A percentile compares a stretch with the other conserved stretches of the same genome.
phyloP scores from a whole-genome alignment of 805 yeast genomes.

The Schwanniomyces occidentalis region DNA sequence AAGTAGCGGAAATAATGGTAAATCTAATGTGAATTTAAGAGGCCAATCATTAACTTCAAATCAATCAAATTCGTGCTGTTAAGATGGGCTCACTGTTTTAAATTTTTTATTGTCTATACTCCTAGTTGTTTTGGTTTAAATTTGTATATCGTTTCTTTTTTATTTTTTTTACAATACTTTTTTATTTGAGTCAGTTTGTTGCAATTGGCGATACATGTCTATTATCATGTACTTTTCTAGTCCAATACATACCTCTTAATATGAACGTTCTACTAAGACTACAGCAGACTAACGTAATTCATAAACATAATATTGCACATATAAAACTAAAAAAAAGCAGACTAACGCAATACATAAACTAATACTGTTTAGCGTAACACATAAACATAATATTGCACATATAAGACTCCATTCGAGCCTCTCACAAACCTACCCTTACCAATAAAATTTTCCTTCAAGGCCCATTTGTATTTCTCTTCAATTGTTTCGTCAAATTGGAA shows the following conservation, averaged over 20 bases:
- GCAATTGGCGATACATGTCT: too few species aligned
- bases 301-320: slow-evolving; percentile 58
- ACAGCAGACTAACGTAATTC: too few species aligned
- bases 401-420: slow-evolving; percentile 42
- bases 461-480: slow-evolving; percentile 52
- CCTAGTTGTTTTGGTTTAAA: too few species aligned
- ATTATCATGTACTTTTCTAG: too few species aligned
- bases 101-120: too few species aligned
- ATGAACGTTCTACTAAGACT: too few species aligned
- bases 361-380: slow-evolving; percentile 19
- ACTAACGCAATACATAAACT: too few species aligned
- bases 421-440: slow-evolving; percentile 64
- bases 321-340: too few species aligned
- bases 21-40: slow-evolving; percentile 68
- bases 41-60: slow-evolving; percentile 57
- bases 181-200: slow-evolving; percentile 3
- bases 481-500: slow-evolving; percentile 43
- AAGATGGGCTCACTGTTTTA: too few species aligned
- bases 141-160: too few species aligned
- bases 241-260: too few species aligned
- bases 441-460: slow-evolving; percentile 44
- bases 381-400: slow-evolving; percentile 58
- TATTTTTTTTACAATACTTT: too few species aligned
- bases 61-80: slow-evolving; percentile 43
- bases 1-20: slow-evolving; percentile 38